Evolutionary conservation across 495 filamentous ascomycete genomes (phyloP).

Genomic region (Pyrenula aspistea): DNA sequence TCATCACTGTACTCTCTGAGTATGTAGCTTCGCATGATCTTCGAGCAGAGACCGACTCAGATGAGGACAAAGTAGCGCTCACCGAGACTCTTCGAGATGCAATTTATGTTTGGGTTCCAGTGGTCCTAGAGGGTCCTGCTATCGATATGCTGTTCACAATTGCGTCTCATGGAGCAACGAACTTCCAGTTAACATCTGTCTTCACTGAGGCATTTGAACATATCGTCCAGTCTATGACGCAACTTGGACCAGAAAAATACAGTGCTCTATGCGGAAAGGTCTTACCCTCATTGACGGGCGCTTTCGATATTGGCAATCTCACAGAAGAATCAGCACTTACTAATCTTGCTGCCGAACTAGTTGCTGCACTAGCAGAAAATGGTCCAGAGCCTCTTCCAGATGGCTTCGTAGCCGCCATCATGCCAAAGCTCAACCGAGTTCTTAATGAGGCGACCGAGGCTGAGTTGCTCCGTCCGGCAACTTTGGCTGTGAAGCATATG

Average conservation of each 20-base stretch:
- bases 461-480: slow-evolving; percentile 78
- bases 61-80: slow-evolving; percentile 82
- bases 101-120: slow-evolving; percentile 61
- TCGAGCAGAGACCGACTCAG: slow-evolving; percentile 68
- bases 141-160: slow-evolving; percentile 82
- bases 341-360: slow-evolving; percentile 72
- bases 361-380: slow-evolving; percentile 69
- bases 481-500: slow-evolving; percentile 75
- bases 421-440: slow-evolving; percentile 78
- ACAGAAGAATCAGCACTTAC: slow-evolving; percentile 75
- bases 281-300: slow-evolving; percentile 72
- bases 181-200: slow-evolving; percentile 73
- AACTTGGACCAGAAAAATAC: slow-evolving; percentile 55
- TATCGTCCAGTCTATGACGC: slow-evolving; percentile 54
- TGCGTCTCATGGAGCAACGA: slow-evolving; percentile 74
- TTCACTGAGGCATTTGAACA: slow-evolving; percentile 87
- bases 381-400: slow-evolving; percentile 72
- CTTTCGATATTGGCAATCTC: slow-evolving; percentile 75
- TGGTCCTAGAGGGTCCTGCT: slow-evolving; percentile 58
- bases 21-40: slow-evolving; percentile 72
- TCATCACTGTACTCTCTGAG: slow-evolving; percentile 62
- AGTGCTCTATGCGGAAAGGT: slow-evolving; percentile 75
- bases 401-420: slow-evolving; percentile 70
- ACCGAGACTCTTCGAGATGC: slow-evolving; percentile 78
- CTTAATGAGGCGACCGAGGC: slow-evolving; percentile 69